Base-by-base conservation (phyloP, 2,329 filamentous ascomycete genomes). In the Pseudogymnoascus sp. region DNA sequence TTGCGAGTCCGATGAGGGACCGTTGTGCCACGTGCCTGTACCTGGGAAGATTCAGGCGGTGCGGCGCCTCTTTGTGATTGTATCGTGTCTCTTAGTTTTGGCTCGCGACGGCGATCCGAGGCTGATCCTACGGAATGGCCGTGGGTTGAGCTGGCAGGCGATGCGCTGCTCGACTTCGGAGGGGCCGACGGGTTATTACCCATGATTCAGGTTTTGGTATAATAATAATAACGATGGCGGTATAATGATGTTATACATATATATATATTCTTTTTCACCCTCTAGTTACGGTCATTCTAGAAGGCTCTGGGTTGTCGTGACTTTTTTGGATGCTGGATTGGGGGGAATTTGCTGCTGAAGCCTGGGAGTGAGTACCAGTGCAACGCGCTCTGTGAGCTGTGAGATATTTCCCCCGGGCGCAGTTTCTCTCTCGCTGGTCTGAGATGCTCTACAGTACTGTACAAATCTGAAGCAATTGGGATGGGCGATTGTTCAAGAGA, bases 41-140 rank as follows among this genome's bases (percentile, higher is more conserved):
- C 80, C 66, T 84, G 79, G 60, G 85, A 86, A 62, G 82, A 80
- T 75, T 87, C 85, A 64, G 85, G 85, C 59, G 84, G 84, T 63
- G 82, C 84, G 69, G 80, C 81, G 64, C 80, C 82, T 78, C 71
- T 79, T 68, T 83, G 82, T 66, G 79, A 77, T 67, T 84, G 82
- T 67, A 82, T 79, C 65, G 82, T 78, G 71, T 84, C 81, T 70
- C 82, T 82, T 70, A 82, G 81, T 74, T 78, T 78, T 67, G 77
- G 77, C 67, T 80, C 78, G 70, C 70, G 71, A 61, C 68, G 70
- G 49, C 69, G 67, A 60, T 69, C 70, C 21, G 66, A 63, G 40
- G 66, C 42, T 65, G 66, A 63, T 66, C 42, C 56, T 63, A 60
- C 64, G 49, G 69, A 66, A 59, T 70, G 66, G 62, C 69, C 69